Base-by-base conservation (phyloP, 192 early-diverging fungal genomes). In the Backusella australiensis region DNA sequence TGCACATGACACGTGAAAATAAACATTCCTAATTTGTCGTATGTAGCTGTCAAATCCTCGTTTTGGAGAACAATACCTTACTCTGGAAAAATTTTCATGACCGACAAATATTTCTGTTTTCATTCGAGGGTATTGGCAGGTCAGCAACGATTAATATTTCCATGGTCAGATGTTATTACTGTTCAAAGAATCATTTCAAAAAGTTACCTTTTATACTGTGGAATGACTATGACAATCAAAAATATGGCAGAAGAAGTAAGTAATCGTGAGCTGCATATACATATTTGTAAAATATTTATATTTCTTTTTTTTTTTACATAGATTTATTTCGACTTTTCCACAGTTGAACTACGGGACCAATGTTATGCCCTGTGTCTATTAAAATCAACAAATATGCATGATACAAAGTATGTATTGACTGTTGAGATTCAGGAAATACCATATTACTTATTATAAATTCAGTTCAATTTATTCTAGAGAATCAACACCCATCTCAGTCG, bases 91-190 rank as follows among this genome's bases (percentile, higher is more conserved):
- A 66, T 91, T 3, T 91, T 90, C 59, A 67, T 92, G n/a, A 89
- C 91, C 3, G 79, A 79, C n/a, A 83, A 89, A 70, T 89, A 89
- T 68, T 21, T 92, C 23, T 92, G 90, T 72, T 92, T 89, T 80
- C 85, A 86, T 63, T 88, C 88, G 8, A 85, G 80, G 49, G 71
- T 85, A 3, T 76, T 90, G 26, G 88, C 85, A 35, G 76, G 77
- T 6, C 77, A 85, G 14, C 80, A 84, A 23, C 85, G 86, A 53
- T 75, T 87, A 32, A 86, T 90, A 63, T 74, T 92, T 9, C 90
- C 91, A 9, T 66, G 90, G n/a, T 65, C 76, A 21, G 90, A 90
- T 66, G 76, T 91, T 14, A 46, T 77, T 11, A 69, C 70, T 49
- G 79, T 84, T 15, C 67, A 84, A 29, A 83, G 83, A 66, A 75